A percentile compares a stretch with the other conserved stretches of the same genome.
Evolutionary conservation across 2,329 filamentous ascomycete genomes (phyloP).

Genomic region (Apiospora malaysiana): DNA sequence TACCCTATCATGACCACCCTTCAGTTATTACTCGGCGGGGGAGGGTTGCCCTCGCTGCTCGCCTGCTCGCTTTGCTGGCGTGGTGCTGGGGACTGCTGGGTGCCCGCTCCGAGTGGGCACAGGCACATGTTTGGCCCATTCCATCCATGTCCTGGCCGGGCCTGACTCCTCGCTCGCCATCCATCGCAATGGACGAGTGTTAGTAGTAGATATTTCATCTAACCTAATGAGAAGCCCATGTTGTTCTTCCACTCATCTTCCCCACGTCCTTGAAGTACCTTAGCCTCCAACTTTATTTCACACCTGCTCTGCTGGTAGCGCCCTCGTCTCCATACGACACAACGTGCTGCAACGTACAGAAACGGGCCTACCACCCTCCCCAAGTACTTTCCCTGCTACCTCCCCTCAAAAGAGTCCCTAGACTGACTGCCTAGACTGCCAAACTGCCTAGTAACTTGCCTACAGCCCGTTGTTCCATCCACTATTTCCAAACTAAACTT

Average conservation of each 20-base stretch:
- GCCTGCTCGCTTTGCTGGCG: constrained; percentile 10
- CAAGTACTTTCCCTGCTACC: no score
- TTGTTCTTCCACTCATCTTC: constrained; percentile 10
- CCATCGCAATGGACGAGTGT: not conserved
- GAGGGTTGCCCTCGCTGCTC: not conserved
- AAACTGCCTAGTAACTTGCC: not conserved
- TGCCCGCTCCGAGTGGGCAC: constrained; percentile 1
- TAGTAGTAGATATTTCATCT: no score
- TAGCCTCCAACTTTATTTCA: constrained; percentile 18
- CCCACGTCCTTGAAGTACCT: constrained; percentile 15
- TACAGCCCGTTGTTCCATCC: not conserved
- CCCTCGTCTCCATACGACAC: not conserved
- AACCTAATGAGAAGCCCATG: not conserved
- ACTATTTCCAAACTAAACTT: constrained; percentile 19
- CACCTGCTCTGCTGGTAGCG: constrained; percentile 11
- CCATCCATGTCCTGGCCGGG: constrained; percentile 25
- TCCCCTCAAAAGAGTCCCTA: no score
- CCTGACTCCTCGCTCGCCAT: constrained; percentile 20
- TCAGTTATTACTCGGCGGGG: constrained; percentile 7
- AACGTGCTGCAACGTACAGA: constrained; percentile 12
- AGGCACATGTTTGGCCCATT: constrained; percentile 6
- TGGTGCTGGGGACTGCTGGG: no score
- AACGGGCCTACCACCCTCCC: constrained; percentile 2
- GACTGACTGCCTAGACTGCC: not conserved
- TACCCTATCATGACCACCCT: not conserved